Percentiles rank a stretch among this genome's conserved stretches.
Conservation (phyloP, 2,329 filamentous ascomycete genomes). For the Hymenoscyphus fraxineus region DNA sequence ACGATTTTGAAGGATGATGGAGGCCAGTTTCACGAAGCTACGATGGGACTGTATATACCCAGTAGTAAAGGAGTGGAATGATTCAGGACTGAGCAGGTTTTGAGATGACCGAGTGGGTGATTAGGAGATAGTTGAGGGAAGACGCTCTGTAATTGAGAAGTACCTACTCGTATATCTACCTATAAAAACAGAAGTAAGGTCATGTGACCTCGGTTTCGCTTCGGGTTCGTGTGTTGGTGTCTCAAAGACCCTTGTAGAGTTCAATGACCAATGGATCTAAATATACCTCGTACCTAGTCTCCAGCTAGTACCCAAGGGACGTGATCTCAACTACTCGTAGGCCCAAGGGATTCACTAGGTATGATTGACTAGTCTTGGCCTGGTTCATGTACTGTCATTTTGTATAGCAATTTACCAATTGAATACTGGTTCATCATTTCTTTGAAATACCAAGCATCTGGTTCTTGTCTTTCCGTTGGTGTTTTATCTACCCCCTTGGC, state of each 20-base stretch:
- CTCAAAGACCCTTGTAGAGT: background rate
- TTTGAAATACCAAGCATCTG: background rate
- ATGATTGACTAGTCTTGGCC: background rate
- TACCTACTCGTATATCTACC: background rate
- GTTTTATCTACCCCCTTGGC: constrained; percentile 21
- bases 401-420: background rate
- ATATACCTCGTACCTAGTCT: background rate
- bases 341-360: background rate
- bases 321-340: background rate
- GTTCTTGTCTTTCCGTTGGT: constrained; percentile 9
- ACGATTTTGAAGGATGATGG: constrained; percentile 22
- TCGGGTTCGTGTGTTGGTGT: too few relatives aligned
- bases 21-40: constrained; percentile 15
- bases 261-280: background rate
- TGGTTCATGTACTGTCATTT: background rate
- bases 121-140: constrained; percentile 4
- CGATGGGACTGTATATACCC: constrained; percentile 15
- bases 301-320: too few relatives aligned
- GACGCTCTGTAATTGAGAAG: constrained; percentile 1
- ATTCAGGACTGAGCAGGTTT: background rate
- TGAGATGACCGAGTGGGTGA: constrained; percentile 1
- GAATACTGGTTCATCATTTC: background rate
- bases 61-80: constrained; percentile 4
- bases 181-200: background rate
- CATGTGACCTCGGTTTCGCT: too few relatives aligned